A percentile compares a stretch with the other conserved stretches of the same genome.
These are phyloP conservation scores for Quercus gilva DNA, from an alignment of 306 rosid genomes.

Conservation along the genomic window DNA sequence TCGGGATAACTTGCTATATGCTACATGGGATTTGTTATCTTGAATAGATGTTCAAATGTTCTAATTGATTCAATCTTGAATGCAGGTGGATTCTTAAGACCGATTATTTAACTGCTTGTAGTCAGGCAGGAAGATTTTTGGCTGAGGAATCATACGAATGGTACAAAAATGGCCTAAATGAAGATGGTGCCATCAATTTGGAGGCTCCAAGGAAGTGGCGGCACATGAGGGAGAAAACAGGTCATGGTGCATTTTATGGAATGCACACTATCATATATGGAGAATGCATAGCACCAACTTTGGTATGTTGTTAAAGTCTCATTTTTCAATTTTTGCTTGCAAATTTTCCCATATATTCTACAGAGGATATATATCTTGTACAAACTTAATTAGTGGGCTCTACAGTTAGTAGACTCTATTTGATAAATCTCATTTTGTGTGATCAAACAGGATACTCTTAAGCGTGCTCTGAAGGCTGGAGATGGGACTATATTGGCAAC, in stretches of 20 bases:
- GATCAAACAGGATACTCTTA: slow-evolving; percentile 73
- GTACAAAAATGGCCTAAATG: slow-evolving; percentile 72
- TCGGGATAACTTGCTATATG: background rate
- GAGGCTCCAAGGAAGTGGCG: slow-evolving; percentile 99
- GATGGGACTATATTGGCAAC: slow-evolving; percentile 87
- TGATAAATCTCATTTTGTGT: background rate
- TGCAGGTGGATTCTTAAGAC: slow-evolving; percentile 95
- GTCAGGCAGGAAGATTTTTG: slow-evolving; percentile 60
- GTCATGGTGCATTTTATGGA: slow-evolving; percentile 83
- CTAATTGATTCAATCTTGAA: slow-evolving; percentile 19
- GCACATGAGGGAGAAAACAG: slow-evolving; percentile 71
- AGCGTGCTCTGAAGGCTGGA: slow-evolving; percentile 88
- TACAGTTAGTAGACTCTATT: background rate
- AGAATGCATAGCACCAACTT: slow-evolving; percentile 76
- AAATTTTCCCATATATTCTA: slow-evolving; percentile 10
- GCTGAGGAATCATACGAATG: slow-evolving; percentile 88
- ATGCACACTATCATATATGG: slow-evolving; percentile 75
- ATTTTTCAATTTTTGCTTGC: slow-evolving; percentile 2
- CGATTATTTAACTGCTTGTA: slow-evolving; percentile 75
- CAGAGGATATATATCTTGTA: background rate
- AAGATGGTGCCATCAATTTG: slow-evolving; percentile 81
- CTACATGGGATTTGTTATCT: background rate
- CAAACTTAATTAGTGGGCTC: background rate
- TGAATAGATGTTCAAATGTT: background rate
- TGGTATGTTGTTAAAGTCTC: slow-evolving; percentile 47